Evolutionary conservation across 2,329 filamentous ascomycete genomes (phyloP).

Genomic region (Talaromyces islandicus): DNA sequence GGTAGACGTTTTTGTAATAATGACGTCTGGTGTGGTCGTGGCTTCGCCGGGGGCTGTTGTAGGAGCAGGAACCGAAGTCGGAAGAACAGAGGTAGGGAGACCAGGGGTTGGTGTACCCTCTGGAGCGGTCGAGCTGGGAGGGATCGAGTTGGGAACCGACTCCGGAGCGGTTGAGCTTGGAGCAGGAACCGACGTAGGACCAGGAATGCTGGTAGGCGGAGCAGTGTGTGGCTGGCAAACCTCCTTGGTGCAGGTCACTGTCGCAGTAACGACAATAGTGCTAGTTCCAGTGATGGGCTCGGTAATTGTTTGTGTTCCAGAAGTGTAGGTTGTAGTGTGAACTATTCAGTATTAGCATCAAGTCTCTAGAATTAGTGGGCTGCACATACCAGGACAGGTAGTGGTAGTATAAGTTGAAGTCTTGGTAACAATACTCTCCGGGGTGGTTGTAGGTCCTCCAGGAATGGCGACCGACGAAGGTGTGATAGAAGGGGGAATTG

Average conservation of each 20-base stretch:
- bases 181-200: not conserved
- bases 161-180: not conserved
- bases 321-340: conserved; percentile 1
- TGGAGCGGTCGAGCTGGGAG: not conserved
- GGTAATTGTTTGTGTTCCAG: conserved; percentile 1
- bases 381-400: conserved; percentile 7
- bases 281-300: not conserved
- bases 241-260: conserved; percentile 5
- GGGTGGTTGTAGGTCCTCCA: not conserved
- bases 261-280: not conserved
- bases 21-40: not conserved
- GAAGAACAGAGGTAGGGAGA: not conserved
- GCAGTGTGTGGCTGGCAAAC: not conserved
- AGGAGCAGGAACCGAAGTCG: not conserved
- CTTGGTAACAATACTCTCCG: not conserved
- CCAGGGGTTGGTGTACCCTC: not conserved
- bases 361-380: not conserved
- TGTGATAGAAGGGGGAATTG: not conserved
- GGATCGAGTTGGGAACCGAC: not conserved
- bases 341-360: not conserved
- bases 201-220: not conserved
- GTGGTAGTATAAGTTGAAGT: conserved; percentile 11
- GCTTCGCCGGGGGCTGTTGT: not conserved
- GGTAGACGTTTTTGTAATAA: conserved; percentile 5
- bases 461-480: not conserved